A percentile compares a stretch with the other conserved stretches of the same genome.
phyloP scores from a whole-genome alignment of 352 stramenopile genomes.

The Halophytophthora batemanensis region DNA sequence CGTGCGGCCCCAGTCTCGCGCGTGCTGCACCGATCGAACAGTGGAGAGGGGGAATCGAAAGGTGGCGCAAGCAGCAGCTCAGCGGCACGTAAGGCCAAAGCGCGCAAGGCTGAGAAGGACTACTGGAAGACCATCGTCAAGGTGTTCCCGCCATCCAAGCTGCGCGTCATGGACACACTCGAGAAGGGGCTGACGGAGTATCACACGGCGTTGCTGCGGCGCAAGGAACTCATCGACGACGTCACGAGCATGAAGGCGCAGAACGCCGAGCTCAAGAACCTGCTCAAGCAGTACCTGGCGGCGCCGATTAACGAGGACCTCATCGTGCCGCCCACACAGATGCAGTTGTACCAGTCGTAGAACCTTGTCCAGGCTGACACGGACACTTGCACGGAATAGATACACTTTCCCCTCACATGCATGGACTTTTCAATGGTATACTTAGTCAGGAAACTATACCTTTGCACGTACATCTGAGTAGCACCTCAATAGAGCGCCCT shows the following conservation, averaged over 20 bases:
- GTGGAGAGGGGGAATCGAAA: constrained; percentile 19
- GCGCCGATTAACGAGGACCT: constrained; percentile 82
- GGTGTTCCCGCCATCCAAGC: constrained; percentile 62
- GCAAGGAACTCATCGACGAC: constrained; percentile 80
- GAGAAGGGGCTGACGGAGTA: constrained; percentile 85
- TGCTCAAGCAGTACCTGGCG: constrained; percentile 89
- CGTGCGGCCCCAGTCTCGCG: constrained; percentile 40
- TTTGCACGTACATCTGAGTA: too few relatives aligned
- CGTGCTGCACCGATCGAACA: constrained; percentile 36
- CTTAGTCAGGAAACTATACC: too few relatives aligned
- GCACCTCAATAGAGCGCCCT: too few relatives aligned
- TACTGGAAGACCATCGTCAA: constrained; percentile 81
- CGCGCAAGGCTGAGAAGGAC: constrained; percentile 52
- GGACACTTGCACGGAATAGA: background rate
- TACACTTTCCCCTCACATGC: background rate
- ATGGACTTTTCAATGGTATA: too few relatives aligned
- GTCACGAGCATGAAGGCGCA: constrained; percentile 75
- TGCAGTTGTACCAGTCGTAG: constrained; percentile 64
- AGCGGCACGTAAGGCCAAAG: constrained; percentile 33
- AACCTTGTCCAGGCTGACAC: background rate
- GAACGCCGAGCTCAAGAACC: constrained; percentile 87
- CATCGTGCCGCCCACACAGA: constrained; percentile 81
- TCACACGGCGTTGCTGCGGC: constrained; percentile 71
- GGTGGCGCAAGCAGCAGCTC: constrained; percentile 21
- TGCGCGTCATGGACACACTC: constrained; percentile 77